phyloP scores from a whole-genome alignment of 495 filamentous ascomycete species.

The Podospora pseudopauciseta region DNA sequence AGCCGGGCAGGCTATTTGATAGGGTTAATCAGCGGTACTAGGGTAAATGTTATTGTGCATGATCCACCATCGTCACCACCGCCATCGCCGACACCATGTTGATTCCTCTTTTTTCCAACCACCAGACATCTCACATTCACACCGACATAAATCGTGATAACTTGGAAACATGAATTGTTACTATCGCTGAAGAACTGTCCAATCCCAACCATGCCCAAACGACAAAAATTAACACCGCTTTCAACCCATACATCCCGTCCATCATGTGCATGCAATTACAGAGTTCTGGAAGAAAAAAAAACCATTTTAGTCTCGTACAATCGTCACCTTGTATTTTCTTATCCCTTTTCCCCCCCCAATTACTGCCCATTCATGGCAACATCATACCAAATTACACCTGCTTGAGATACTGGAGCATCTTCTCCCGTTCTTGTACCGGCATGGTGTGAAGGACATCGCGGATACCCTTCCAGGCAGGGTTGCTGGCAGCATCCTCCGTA shows the following conservation, averaged over 20 bases:
- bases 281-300: neutral
- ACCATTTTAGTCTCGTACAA: neutral
- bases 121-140: neutral
- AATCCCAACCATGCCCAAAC: neutral
- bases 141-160: neutral
- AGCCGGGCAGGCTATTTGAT: slow-evolving; percentile 41
- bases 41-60: neutral
- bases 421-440: slow-evolving; percentile 82
- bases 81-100: too few relatives aligned
- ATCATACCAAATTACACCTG: slow-evolving; percentile 23
- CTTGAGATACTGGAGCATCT: slow-evolving; percentile 69
- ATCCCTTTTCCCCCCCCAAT: neutral
- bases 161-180: neutral
- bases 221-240: neutral
- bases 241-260: neutral
- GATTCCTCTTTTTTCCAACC: too few relatives aligned
- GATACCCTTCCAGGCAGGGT: slow-evolving; percentile 81
- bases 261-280: neutral
- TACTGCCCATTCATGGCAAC: neutral
- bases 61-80: neutral
- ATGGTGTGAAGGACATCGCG: slow-evolving; percentile 80
- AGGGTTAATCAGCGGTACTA: too few relatives aligned
- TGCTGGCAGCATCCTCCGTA: slow-evolving; percentile 53
- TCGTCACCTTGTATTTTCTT: neutral
- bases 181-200: neutral